A percentile compares a stretch with the other conserved stretches of the same genome.
These are phyloP conservation scores for Epithele typhae DNA, from an alignment of 768 basidiomycete species.

Conservation along the genomic window DNA sequence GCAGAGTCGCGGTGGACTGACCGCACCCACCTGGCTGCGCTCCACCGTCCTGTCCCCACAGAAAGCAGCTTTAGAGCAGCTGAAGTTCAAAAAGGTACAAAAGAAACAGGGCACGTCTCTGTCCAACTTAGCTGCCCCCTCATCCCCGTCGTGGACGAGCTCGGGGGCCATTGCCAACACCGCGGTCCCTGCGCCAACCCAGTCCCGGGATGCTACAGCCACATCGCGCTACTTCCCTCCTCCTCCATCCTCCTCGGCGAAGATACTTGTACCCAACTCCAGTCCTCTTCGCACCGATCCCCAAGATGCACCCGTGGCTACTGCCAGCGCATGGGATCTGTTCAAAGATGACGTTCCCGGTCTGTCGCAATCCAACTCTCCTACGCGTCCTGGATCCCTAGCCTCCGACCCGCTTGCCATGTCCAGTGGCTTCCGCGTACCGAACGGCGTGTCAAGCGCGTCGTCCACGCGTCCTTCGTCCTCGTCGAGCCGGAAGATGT, in stretches of 20 bases:
- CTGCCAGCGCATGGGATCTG: conserved; percentile 29
- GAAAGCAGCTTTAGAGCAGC: conserved; percentile 41
- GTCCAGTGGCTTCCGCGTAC: conserved; percentile 53
- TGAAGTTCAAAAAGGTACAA: conserved; percentile 43
- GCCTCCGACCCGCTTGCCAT: conserved; percentile 51
- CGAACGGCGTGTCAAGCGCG: conserved; percentile 42
- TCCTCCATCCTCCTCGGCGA: conserved; percentile 44
- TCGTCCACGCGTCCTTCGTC: conserved; percentile 45
- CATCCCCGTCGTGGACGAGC: conserved; percentile 16
- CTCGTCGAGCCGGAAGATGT: conserved; percentile 33
- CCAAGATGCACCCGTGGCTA: conserved; percentile 33
- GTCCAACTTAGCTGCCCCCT: conserved; percentile 17
- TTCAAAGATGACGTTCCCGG: conserved; percentile 42
- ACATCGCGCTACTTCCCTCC: conserved; percentile 56
- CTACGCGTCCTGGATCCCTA: conserved; percentile 28
- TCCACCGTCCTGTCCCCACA: conserved; percentile 18
- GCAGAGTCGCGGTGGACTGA: conserved; percentile 17
- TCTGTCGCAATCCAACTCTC: conserved; percentile 32
- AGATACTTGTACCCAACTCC: conserved; percentile 72
- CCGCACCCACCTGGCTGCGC: conserved; percentile 4
- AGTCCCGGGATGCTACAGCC: conserved; percentile 75
- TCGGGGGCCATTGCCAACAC: conserved; percentile 14
- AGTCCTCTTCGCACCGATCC: conserved; percentile 52
- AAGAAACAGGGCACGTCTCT: conserved; percentile 23
- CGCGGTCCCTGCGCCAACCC: conserved; percentile 45